Percentiles rank a stretch among this genome's conserved stretches.
Conservation (phyloP, 2,329 filamentous ascomycete species). For the Teratosphaeriaceae sp. region DNA sequence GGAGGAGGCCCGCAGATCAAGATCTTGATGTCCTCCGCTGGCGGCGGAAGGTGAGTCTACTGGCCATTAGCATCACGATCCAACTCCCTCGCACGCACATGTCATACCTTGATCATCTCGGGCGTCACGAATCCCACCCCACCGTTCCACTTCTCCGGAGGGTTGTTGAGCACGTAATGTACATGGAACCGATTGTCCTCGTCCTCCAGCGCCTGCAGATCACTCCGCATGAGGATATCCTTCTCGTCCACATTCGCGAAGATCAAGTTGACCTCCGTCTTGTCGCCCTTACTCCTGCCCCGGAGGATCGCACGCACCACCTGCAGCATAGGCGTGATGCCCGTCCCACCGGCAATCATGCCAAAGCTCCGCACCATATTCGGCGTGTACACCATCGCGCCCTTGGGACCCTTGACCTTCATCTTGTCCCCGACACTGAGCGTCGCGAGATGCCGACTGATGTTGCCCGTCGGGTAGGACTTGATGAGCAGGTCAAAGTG, state of each 20-base stretch:
- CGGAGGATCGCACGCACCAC: slow-evolving; percentile 75
- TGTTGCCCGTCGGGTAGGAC: slow-evolving; percentile 95
- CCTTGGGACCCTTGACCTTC: slow-evolving; percentile 89
- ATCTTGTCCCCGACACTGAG: slow-evolving; percentile 80
- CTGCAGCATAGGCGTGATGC: slow-evolving; percentile 98
- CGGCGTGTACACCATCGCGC: slow-evolving; percentile 92
- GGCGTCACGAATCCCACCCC: slow-evolving; percentile 95
- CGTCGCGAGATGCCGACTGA: slow-evolving; percentile 83
- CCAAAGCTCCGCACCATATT: slow-evolving; percentile 96
- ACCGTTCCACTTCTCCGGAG: slow-evolving; percentile 83
- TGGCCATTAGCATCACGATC: slow-evolving; percentile 16
- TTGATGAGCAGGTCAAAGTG: slow-evolving; percentile 97
- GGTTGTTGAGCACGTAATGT: slow-evolving; percentile 95
- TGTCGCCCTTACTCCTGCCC: slow-evolving; percentile 49
- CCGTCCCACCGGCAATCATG: slow-evolving; percentile 96
- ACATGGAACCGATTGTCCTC: slow-evolving; percentile 78
- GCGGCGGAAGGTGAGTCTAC: slow-evolving; percentile 71
- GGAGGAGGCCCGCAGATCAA: slow-evolving; percentile 92
- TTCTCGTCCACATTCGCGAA: slow-evolving; percentile 93
- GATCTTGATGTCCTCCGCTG: slow-evolving; percentile 84
- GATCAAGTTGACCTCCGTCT: slow-evolving; percentile 85
- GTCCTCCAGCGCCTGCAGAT: slow-evolving; percentile 70
- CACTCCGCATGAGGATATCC: slow-evolving; percentile 89
- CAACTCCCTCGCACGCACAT: background rate
- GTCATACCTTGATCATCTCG: slow-evolving; percentile 79